A percentile compares a stretch with the other conserved stretches of the same genome.
Conservation (phyloP, 345 rosid genomes). For the Triadica sebifera region DNA sequence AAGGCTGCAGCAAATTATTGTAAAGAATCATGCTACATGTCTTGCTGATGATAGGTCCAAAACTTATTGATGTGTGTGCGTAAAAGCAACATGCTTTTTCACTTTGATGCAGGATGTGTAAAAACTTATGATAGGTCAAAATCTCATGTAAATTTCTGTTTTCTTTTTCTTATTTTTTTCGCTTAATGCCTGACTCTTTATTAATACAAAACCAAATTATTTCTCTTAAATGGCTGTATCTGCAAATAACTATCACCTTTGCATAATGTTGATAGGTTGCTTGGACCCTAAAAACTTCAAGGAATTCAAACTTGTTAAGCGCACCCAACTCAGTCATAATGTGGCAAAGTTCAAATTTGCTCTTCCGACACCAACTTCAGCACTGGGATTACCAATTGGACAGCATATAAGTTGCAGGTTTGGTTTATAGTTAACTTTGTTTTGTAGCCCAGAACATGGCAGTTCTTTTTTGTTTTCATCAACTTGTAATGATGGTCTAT, state of each 20-base stretch:
- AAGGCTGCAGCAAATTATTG: background rate
- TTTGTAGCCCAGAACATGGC: background rate
- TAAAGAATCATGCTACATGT: background rate
- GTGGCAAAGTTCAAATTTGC: slow-evolving; percentile 50
- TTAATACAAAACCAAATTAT: background rate
- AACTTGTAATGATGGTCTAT: background rate
- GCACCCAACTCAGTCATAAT: slow-evolving; percentile 44
- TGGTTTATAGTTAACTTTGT: background rate
- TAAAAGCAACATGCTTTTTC: background rate
- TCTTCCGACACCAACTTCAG: slow-evolving; percentile 46
- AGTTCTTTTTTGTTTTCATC: background rate
- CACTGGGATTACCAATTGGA: slow-evolving; percentile 54
- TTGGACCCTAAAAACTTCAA: slow-evolving; percentile 46
- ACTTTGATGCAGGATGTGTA: background rate
- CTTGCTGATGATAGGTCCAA: background rate
- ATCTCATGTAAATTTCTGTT: background rate
- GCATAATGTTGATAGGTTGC: slow-evolving; percentile 30
- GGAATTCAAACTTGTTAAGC: slow-evolving; percentile 47
- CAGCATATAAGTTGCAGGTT: slow-evolving; percentile 60
- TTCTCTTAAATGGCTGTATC: background rate
- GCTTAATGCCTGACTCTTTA: background rate
- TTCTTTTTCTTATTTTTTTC: background rate
- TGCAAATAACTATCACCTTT: slow-evolving; percentile 7
- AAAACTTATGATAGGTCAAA: too few species aligned
- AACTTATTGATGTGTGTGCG: background rate